These are phyloP conservation scores for Heterobasidion annosum DNA, from an alignment of 1,284 basidiomycete species.

Conservation along the genomic window DNA sequence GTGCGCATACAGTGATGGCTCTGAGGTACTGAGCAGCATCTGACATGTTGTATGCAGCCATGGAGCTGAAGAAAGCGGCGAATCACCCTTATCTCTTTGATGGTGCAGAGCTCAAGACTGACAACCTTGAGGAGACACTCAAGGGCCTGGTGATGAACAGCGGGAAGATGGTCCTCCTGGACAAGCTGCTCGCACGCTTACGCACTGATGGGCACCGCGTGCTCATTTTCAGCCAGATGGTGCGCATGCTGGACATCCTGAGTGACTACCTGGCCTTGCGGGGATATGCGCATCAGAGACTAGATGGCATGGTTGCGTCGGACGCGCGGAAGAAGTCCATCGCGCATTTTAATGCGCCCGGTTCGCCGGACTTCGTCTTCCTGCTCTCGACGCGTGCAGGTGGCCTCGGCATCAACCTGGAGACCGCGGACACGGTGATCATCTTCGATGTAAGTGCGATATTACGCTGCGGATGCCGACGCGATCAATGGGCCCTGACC, in stretches of 20 bases:
- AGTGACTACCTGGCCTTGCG: constrained; percentile 93
- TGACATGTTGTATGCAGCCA: constrained; percentile 37
- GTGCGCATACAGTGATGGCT: constrained; percentile 27
- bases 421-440: constrained; percentile 97
- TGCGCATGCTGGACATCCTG: constrained; percentile 96
- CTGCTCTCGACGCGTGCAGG: constrained; percentile 95
- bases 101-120: constrained; percentile 79
- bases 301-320: constrained; percentile 70
- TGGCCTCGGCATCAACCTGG: constrained; percentile 96
- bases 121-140: constrained; percentile 79
- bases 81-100: constrained; percentile 99
- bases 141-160: constrained; percentile 97
- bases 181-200: constrained; percentile 86
- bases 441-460: constrained; percentile 84
- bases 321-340: constrained; percentile 82
- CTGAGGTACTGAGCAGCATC: background rate
- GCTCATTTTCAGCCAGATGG: constrained; percentile 99
- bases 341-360: constrained; percentile 70
- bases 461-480: background rate
- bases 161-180: constrained; percentile 95
- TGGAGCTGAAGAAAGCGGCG: constrained; percentile 96
- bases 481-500: constrained; percentile 2
- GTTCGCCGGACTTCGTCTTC: constrained; percentile 69
- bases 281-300: constrained; percentile 74
- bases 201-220: constrained; percentile 93